phyloP scores from a whole-genome alignment of 2,329 filamentous ascomycete genomes.

The Pseudophaeomoniella oleicola region DNA sequence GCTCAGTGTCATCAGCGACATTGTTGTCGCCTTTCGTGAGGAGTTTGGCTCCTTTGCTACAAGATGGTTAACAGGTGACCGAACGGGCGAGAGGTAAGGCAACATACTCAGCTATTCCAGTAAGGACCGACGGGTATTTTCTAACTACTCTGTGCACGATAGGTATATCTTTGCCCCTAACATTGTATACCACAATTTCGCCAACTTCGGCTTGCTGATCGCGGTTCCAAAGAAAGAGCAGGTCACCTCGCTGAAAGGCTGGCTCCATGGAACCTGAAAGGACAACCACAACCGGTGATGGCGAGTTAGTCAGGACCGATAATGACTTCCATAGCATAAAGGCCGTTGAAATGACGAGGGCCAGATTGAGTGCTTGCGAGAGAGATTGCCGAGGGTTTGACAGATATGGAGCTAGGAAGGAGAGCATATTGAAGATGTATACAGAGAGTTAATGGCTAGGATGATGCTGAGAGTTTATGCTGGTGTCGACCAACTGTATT shows the following conservation, averaged over 20 bases:
- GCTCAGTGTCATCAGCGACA: slow-evolving; percentile 77
- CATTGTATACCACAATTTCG: slow-evolving; percentile 69
- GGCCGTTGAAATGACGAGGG: slow-evolving; percentile 73
- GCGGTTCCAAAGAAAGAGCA: slow-evolving; percentile 51
- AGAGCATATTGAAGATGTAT: slow-evolving; percentile 42
- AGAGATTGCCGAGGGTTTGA: slow-evolving; percentile 65
- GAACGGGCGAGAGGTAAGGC: no score
- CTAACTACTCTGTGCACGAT: slow-evolving; percentile 90
- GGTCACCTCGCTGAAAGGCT: slow-evolving; percentile 49
- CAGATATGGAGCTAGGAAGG: slow-evolving; percentile 41
- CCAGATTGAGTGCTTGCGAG: slow-evolving; percentile 77
- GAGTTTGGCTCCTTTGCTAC: slow-evolving; percentile 35
- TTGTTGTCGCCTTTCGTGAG: slow-evolving; percentile 99
- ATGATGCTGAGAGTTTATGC: background rate
- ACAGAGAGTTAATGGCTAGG: no score
- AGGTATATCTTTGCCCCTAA: slow-evolving; percentile 86
- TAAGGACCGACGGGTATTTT: slow-evolving; percentile 39
- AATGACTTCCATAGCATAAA: slow-evolving; percentile 96
- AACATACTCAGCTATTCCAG: no score
- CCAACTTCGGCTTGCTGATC: slow-evolving; percentile 49
- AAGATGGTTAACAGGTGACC: no score
- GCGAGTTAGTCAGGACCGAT: slow-evolving; percentile 60
- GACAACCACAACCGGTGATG: slow-evolving; percentile 53
- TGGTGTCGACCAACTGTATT: background rate
- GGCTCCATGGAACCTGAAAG: slow-evolving; percentile 56